These are phyloP conservation scores for Ochromonas danica DNA, from an alignment of 108 stramenopile species.

Conservation along the genomic window DNA sequence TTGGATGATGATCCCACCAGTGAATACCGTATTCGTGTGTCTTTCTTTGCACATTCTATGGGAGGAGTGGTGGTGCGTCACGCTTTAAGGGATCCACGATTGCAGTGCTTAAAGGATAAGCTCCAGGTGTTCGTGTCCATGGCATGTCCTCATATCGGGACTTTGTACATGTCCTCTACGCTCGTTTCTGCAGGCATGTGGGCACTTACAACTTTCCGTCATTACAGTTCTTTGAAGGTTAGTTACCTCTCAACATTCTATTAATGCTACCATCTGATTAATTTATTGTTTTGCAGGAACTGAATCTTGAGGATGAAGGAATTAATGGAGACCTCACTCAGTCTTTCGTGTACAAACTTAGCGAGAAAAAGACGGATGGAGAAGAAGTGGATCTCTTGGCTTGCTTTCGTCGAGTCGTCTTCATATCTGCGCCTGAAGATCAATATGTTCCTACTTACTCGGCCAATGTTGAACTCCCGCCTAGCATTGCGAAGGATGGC, in stretches of 20 bases:
- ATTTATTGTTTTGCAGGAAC: slow-evolving; percentile 21
- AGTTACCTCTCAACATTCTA: too few species aligned
- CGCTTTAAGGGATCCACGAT: slow-evolving; percentile 12
- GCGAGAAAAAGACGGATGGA: slow-evolving; percentile 19
- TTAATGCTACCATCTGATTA: too few species aligned
- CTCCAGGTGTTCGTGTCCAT: slow-evolving; percentile 35
- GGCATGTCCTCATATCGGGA: slow-evolving; percentile 41
- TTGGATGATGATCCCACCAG: too few species aligned
- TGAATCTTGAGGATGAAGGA: slow-evolving; percentile 32
- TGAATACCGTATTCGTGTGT: too few species aligned
- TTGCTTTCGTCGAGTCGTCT: slow-evolving; percentile 33
- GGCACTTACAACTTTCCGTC: too few species aligned
- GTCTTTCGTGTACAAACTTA: slow-evolving; percentile 27
- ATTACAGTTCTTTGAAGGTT: too few species aligned
- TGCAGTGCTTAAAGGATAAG: slow-evolving; percentile 1
- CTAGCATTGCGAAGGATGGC: background rate
- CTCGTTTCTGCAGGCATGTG: slow-evolving; percentile 37
- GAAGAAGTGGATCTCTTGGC: slow-evolving; percentile 22
- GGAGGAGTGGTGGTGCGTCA: slow-evolving; percentile 39
- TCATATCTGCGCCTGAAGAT: slow-evolving; percentile 40
- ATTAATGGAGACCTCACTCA: background rate
- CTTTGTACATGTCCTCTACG: slow-evolving; percentile 27
- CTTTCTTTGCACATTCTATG: slow-evolving; percentile 42
- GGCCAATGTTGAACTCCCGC: slow-evolving; percentile 22
- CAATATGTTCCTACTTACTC: slow-evolving; percentile 41